A percentile compares a stretch with the other conserved stretches of the same genome.
Conservation (phyloP, 1,284 basidiomycete genomes). For the Sphagnurus paluster region DNA sequence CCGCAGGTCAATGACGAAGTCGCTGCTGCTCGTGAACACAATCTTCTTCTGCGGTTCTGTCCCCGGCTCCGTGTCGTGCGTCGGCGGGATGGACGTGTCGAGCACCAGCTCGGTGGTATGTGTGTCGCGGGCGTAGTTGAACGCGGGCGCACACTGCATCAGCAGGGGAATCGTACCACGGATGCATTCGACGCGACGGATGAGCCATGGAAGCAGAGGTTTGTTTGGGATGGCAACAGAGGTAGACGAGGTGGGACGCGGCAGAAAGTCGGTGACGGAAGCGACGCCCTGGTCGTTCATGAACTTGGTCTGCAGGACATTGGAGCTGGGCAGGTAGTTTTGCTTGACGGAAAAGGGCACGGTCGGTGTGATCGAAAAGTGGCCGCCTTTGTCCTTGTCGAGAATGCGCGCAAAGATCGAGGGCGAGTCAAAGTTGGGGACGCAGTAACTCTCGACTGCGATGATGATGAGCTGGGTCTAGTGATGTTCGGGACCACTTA, state of each 20-base stretch:
- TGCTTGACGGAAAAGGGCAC: slow-evolving; percentile 76
- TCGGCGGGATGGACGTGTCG: slow-evolving; percentile 42
- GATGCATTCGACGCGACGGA: slow-evolving; percentile 81
- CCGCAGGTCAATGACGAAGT: slow-evolving; percentile 73
- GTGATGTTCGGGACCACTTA: slow-evolving; percentile 35
- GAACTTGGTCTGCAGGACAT: slow-evolving; percentile 87
- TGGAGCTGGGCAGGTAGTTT: slow-evolving; percentile 85
- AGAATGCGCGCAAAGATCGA: slow-evolving; percentile 87
- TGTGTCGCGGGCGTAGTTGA: slow-evolving; percentile 82
- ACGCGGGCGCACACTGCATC: slow-evolving; percentile 89
- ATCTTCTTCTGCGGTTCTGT: slow-evolving; percentile 54
- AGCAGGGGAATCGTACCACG: slow-evolving; percentile 75
- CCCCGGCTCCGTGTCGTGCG: slow-evolving; percentile 3
- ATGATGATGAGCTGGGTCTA: neutral
- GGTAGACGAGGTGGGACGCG: slow-evolving; percentile 51
- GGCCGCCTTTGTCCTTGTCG: slow-evolving; percentile 90
- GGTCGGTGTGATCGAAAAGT: slow-evolving; percentile 82
- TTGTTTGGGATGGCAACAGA: slow-evolving; percentile 38
- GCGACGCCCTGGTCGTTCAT: slow-evolving; percentile 82
- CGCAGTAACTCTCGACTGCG: slow-evolving; percentile 86
- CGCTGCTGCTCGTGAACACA: slow-evolving; percentile 51
- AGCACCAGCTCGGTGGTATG: slow-evolving; percentile 64
- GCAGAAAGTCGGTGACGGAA: slow-evolving; percentile 80
- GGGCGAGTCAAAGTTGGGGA: slow-evolving; percentile 92
- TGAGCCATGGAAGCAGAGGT: slow-evolving; percentile 82